Evolutionary conservation across 345 rosid species (phyloP).

Genomic region (Rhodamnia rubescens): DNA sequence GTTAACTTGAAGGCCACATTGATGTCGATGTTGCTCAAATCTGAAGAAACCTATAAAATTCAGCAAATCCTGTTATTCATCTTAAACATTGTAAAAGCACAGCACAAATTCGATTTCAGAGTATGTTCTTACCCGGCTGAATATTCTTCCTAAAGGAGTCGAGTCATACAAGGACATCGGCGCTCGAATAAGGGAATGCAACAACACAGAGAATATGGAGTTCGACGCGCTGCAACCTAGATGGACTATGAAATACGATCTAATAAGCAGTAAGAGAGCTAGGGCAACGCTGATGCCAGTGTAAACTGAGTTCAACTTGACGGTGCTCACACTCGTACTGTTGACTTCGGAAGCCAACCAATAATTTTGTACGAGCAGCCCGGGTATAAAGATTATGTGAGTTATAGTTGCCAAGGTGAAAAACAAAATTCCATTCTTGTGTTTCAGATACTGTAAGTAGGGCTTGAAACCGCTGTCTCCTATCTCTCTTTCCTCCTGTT

Average conservation of each 20-base stretch:
- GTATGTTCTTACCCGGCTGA: slow-evolving; percentile 26
- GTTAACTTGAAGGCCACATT: slow-evolving; percentile 22
- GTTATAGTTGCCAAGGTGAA: slow-evolving; percentile 2
- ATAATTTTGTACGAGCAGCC: slow-evolving; percentile 19
- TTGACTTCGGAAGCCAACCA: slow-evolving; percentile 27
- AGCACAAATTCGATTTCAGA: not conserved
- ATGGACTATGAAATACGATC: slow-evolving; percentile 6
- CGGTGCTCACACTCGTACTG: slow-evolving; percentile 6
- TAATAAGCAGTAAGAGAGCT: slow-evolving; percentile 12
- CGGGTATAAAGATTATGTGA: slow-evolving; percentile 9
- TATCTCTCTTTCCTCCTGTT: slow-evolving; percentile 36
- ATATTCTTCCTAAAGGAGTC: slow-evolving; percentile 44
- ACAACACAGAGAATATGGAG: slow-evolving; percentile 16
- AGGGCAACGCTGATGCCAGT: slow-evolving; percentile 5
- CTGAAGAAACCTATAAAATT: slow-evolving; percentile 36
- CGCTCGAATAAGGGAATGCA: slow-evolving; percentile 26
- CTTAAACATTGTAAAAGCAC: not conserved
- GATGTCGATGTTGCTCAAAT: slow-evolving; percentile 28
- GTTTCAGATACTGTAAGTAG: slow-evolving; percentile 31
- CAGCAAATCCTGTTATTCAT: not conserved
- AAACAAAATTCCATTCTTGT: slow-evolving; percentile 17
- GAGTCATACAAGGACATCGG: slow-evolving; percentile 41
- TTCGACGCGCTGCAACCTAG: slow-evolving; percentile 19
- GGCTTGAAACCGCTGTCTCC: slow-evolving; percentile 44
- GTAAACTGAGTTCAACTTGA: slow-evolving; percentile 9